phyloP scores from a whole-genome alignment of 75 land plant genomes.

The Pinus tabuliformis region DNA sequence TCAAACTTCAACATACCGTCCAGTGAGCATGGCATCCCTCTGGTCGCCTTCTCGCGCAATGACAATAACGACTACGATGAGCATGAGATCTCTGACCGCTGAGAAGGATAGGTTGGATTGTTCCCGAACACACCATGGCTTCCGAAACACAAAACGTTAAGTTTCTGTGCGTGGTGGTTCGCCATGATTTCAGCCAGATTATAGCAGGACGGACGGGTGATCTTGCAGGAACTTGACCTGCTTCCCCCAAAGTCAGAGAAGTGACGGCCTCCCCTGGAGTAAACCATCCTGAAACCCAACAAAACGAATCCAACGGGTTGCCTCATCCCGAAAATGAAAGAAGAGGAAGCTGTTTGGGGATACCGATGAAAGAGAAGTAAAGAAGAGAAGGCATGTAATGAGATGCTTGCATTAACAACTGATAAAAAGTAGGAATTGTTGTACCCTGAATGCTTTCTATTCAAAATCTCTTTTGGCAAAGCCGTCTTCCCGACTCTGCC shows the following conservation, averaged over 20 bases:
- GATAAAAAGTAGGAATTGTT: no score
- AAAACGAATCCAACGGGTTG: no score
- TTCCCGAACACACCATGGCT: slow-evolving; percentile 67
- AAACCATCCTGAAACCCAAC: no score
- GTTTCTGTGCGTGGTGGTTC: slow-evolving; percentile 49
- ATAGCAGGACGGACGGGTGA: slow-evolving; percentile 36
- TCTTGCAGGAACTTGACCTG: slow-evolving; percentile 27
- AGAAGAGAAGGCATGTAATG: no score
- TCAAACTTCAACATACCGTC: slow-evolving; percentile 44
- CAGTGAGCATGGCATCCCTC: slow-evolving; percentile 30
- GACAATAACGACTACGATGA: slow-evolving; percentile 26
- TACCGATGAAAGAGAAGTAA: no score
- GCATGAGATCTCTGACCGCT: slow-evolving; percentile 46
- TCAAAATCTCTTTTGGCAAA: no score
- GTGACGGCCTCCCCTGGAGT: background rate
- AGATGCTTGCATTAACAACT: no score
- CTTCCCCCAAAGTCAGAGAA: background rate
- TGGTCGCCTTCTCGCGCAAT: slow-evolving; percentile 53
- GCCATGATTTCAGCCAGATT: slow-evolving; percentile 50
- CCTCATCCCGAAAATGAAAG: no score
- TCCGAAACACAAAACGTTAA: slow-evolving; percentile 39
- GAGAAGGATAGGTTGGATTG: slow-evolving; percentile 52
- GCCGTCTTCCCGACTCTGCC: no score
- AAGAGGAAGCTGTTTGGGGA: no score
- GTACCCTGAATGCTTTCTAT: no score